Conservation (phyloP, 73 alveolate genomes). For the Blepharisma stoltei region DNA sequence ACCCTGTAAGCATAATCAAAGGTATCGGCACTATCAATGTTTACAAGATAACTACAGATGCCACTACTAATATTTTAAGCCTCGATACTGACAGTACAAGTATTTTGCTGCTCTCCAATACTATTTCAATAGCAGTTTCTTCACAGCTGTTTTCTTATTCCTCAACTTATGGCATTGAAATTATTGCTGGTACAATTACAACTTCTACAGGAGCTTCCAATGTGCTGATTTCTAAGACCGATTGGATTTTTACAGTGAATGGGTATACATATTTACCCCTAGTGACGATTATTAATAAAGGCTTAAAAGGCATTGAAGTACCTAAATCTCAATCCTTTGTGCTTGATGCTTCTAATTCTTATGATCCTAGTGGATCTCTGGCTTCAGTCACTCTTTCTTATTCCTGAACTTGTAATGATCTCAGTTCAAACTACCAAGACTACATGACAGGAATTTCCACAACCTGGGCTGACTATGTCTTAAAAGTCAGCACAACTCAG, state of each 20-base stretch:
- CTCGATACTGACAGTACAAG: background rate
- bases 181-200: background rate
- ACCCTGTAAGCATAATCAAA: background rate
- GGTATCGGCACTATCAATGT: background rate
- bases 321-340: background rate
- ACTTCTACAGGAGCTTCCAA: background rate
- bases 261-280: background rate
- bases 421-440: background rate
- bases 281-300: background rate
- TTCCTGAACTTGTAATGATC: background rate
- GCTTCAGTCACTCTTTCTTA: background rate
- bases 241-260: background rate
- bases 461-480: slow-evolving; percentile 1
- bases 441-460: background rate
- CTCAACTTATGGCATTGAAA: background rate
- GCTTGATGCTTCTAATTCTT: slow-evolving; percentile 2
- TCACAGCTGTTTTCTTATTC: background rate
- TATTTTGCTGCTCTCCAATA: background rate
- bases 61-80: background rate
- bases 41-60: background rate
- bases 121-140: background rate
- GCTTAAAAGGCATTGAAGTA: slow-evolving; percentile 4
- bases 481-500: background rate
- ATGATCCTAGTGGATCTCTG: slow-evolving; percentile 5
- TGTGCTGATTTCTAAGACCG: background rate